phyloP scores from a whole-genome alignment of 805 yeast genomes.

The Cyberlindnera japonica region DNA sequence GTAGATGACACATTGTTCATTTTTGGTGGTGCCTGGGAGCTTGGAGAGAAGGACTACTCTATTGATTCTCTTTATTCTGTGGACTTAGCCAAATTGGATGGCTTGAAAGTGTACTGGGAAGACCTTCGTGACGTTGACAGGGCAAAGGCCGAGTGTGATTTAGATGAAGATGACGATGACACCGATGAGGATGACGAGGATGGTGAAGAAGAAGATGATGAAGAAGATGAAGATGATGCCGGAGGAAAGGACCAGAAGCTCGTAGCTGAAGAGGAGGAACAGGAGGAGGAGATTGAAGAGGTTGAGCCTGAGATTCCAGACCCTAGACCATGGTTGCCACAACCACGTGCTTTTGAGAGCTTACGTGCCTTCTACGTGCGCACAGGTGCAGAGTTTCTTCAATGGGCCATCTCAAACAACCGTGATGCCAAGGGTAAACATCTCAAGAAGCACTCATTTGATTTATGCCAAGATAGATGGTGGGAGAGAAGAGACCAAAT shows the following conservation, averaged over 20 bases:
- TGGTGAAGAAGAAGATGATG: slow-evolving; percentile 72
- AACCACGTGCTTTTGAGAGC: slow-evolving; percentile 89
- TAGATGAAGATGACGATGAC: slow-evolving; percentile 60
- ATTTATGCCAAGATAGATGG: slow-evolving; percentile 90
- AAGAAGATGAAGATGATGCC: slow-evolving; percentile 67
- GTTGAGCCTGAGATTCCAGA: slow-evolving; percentile 77
- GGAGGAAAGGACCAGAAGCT: slow-evolving; percentile 37
- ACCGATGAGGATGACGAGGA: slow-evolving; percentile 64
- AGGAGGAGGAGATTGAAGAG: slow-evolving; percentile 60
- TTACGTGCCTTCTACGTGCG: slow-evolving; percentile 81
- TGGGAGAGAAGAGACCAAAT: slow-evolving; percentile 98
- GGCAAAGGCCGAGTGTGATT: slow-evolving; percentile 48
- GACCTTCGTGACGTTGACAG: slow-evolving; percentile 55
- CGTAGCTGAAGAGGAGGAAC: slow-evolving; percentile 48
- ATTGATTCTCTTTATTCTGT: slow-evolving; percentile 84
- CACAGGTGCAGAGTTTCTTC: slow-evolving; percentile 80
- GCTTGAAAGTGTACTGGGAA: slow-evolving; percentile 88
- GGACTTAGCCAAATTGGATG: slow-evolving; percentile 83
- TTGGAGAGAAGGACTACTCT: slow-evolving; percentile 79
- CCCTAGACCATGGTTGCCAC: slow-evolving; percentile 94
- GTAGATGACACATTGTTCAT: slow-evolving; percentile 80
- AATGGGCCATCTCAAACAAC: slow-evolving; percentile 89
- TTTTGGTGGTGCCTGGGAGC: slow-evolving; percentile 88
- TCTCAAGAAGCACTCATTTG: slow-evolving; percentile 84
- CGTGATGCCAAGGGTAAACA: slow-evolving; percentile 86